Base-by-base conservation (phyloP, 176 grass and related monocot genomes). In the Lolium rigidum region DNA sequence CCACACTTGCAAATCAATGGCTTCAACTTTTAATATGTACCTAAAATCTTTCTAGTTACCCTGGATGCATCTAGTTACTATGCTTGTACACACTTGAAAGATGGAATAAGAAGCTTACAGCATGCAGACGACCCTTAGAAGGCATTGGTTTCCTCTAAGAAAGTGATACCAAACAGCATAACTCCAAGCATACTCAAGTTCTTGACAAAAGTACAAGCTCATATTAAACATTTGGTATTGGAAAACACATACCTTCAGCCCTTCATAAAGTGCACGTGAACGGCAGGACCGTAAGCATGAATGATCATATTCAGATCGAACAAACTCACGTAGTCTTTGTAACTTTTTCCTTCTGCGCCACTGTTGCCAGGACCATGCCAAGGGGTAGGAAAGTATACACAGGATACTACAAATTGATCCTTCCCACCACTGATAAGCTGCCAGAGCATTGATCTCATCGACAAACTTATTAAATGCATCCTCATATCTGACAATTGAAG, bases 371-470 rank as follows among this genome's bases (percentile, higher is more conserved):
- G 96, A 98, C 96, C 96, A 98, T 50, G 96, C 91, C 35, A 98
- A 80, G 47, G 96, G 96, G 77, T 94, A 95, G 41, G 90, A 89
- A 75, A 91, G 75, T 87, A 98, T 74, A 87, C 93, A 90, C 17
- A 95, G 50, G 77, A 95, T 94, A 78, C 81, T 95, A 57, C 88
- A 89, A 47, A 98, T 83, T 75, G 96, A 93, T 83, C 96, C 96
- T 66, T 98, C 96, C 96, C 96, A 98, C 96, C 96, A 98, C 62
- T 98, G 89, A 94, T 98, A 98, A 38, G 96, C 90, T 63, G 93
- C 92, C 78, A 98, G 90, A 38, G 86, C 70, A 86, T 98, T 98
- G 49, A 98, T 92, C 66, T 98, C 96, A 83, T 98, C 96, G 38
- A 98, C 96, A 82, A 95, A 98, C 59, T 94, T 90, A 81, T 94